Evolutionary conservation across 352 stramenopile species (phyloP).

Genomic region (Blastocystis sp.): DNA sequence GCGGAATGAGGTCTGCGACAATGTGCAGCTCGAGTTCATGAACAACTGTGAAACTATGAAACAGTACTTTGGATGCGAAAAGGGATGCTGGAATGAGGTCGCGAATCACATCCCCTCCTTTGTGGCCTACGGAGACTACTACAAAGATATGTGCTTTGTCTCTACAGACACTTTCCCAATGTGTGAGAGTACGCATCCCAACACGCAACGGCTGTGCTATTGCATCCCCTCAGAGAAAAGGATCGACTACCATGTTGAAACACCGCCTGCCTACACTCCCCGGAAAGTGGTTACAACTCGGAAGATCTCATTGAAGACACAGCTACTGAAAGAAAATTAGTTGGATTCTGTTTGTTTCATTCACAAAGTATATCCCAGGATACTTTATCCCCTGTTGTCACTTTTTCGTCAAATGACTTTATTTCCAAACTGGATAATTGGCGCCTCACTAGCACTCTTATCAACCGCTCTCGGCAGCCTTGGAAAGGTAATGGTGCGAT

Average conservation of each 20-base stretch:
- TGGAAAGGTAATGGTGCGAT: constrained; percentile 40
- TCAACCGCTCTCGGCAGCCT: constrained; percentile 34
- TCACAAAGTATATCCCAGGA: background rate
- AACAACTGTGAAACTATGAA: constrained; percentile 45
- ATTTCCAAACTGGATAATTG: constrained; percentile 34
- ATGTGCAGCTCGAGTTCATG: constrained; percentile 4
- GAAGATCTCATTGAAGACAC: background rate
- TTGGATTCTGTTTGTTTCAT: background rate
- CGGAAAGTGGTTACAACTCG: background rate
- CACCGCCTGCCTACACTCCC: background rate
- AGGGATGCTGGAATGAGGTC: constrained; percentile 52
- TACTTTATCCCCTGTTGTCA: background rate
- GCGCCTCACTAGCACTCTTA: background rate
- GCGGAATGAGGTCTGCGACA: background rate
- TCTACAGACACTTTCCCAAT: background rate
- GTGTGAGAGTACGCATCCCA: background rate
- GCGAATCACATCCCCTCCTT: background rate
- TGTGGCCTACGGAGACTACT: background rate
- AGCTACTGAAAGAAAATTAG: background rate
- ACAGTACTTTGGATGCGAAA: background rate
- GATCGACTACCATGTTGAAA: background rate
- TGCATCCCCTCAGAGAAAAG: background rate
- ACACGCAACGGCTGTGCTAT: background rate
- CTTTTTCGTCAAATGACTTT: background rate
- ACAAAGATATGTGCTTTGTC: constrained; percentile 23